Base-by-base conservation (phyloP, 2,329 filamentous ascomycete species). In the Cyanodermella asteris region DNA sequence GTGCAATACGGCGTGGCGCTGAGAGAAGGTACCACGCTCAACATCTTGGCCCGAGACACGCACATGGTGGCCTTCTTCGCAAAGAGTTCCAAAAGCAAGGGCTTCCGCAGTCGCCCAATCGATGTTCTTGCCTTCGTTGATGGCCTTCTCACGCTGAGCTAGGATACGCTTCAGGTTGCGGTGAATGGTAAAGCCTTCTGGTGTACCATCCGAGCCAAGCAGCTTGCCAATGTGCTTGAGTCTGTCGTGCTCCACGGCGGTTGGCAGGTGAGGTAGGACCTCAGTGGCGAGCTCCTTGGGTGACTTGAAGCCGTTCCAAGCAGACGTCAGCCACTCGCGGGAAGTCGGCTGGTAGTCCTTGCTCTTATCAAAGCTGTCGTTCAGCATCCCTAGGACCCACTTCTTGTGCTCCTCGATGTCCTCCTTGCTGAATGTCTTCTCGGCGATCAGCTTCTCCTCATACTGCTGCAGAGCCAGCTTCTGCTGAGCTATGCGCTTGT, bases 221-320 rank as follows among this genome's bases (percentile, higher is more conserved):
- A 71, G 67, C 43, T 75, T 62, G 29, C 71, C 82, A 44, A 97
- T 80, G 50, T 81, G 71, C 49, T 78, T 67, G 32, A 94, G 54
- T 9, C 68, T 71, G 34, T 74, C 63, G 31, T 50, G 45, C 34
- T 76, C 70, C 22, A 94, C 72, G 24, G 70, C 76, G 19, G 87
- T 97, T 14, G 80, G 72, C 40, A 78, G 67, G 55, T 97, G 87
- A 25, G 84, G 82, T 25, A 97, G 61, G 22, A 94, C 71, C 57
- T 97, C 87, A 13, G 73, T 87, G 16, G 84, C 82, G 34, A 97
- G 62, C 54, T 97, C 87, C 61, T 93, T 94, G 42, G 87, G 87
- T 16, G 82, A 91, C 60, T 94, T 94, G 70, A 97, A 94, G 34
- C 84, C 84, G 56, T 97, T 91, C 87, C 87, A 97, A 28, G 87